These are phyloP conservation scores for Amniculicola lignicola DNA, from an alignment of 495 filamentous ascomycete species.

Conservation along the genomic window DNA sequence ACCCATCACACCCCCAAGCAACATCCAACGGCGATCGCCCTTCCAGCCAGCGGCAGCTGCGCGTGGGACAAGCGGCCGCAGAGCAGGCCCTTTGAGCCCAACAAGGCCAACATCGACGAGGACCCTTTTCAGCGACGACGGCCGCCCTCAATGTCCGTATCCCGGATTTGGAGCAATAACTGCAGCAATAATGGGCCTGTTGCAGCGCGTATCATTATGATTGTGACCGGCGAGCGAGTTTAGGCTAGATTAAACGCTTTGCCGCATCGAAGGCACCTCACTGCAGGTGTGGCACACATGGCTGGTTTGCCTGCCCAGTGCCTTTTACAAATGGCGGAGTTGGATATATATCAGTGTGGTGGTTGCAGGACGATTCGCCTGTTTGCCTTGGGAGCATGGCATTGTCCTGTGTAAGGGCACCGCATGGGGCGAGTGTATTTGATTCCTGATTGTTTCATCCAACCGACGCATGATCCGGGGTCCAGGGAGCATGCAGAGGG, in stretches of 20 bases:
- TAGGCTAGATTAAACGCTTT: conserved; percentile 28
- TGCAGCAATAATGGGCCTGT: conserved; percentile 3
- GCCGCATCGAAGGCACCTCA: not conserved
- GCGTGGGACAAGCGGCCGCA: conserved; percentile 1
- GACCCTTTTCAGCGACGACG: no score
- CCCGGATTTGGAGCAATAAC: not conserved
- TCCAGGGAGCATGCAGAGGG: no score
- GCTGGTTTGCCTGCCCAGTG: conserved; percentile 5
- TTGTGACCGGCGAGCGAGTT: conserved; percentile 15
- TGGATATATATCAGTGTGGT: conserved; percentile 1
- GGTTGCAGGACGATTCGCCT: no score
- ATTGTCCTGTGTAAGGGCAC: no score
- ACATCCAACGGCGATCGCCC: conserved; percentile 28
- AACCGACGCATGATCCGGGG: no score
- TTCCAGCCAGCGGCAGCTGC: not conserved
- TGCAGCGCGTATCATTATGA: conserved; percentile 17
- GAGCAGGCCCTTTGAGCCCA: not conserved
- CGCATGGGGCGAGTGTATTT: no score
- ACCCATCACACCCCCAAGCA: conserved; percentile 16
- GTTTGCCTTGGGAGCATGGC: no score
- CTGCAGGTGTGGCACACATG: not conserved
- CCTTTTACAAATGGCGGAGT: conserved; percentile 13
- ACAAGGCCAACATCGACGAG: no score
- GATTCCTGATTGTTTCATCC: no score
- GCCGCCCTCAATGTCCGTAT: conserved; percentile 13